These are phyloP conservation scores for Furcasterigmium furcatum DNA, from an alignment of 2,329 filamentous ascomycete species.

Conservation along the genomic window DNA sequence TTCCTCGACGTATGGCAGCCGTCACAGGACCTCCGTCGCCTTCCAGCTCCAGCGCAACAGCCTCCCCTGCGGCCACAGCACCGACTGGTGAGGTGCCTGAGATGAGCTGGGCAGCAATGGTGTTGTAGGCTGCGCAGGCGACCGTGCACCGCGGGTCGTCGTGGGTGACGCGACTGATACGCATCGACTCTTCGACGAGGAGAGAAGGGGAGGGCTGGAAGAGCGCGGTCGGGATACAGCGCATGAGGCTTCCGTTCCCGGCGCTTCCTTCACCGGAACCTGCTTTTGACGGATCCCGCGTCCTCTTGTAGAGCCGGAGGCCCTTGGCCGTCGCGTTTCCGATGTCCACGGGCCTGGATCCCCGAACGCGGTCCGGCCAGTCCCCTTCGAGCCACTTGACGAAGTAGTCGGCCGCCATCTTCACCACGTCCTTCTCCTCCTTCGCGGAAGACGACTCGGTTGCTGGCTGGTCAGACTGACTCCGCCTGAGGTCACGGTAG, in stretches of 20 bases:
- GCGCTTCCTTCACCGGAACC: constrained; percentile 34
- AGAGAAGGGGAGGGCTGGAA: constrained; percentile 25
- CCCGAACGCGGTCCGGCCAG: constrained; percentile 35
- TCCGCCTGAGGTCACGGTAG: background rate
- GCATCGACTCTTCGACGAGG: constrained; percentile 25
- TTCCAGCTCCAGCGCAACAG: constrained; percentile 17
- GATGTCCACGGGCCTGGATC: constrained; percentile 30
- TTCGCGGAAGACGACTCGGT: too few species aligned
- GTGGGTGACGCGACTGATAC: constrained; percentile 36
- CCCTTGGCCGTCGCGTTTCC: constrained; percentile 34
- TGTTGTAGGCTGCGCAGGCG: constrained; percentile 36
- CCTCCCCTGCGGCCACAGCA: constrained; percentile 24
- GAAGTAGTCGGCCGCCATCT: constrained; percentile 31
- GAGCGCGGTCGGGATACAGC: constrained; percentile 40
- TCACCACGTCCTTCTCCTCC: constrained; percentile 24
- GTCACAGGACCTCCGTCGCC: constrained; percentile 10
- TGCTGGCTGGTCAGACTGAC: too few species aligned
- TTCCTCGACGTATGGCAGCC: constrained; percentile 22
- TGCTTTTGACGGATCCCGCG: constrained; percentile 21
- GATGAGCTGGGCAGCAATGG: constrained; percentile 28
- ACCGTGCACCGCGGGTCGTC: constrained; percentile 29
- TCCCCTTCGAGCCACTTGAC: constrained; percentile 36
- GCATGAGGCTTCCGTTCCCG: constrained; percentile 45
- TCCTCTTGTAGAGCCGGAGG: constrained; percentile 21
- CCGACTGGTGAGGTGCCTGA: constrained; percentile 14